Base-by-base conservation (phyloP, 257 asterid genomes). In the Thymus mandschuricus region DNA sequence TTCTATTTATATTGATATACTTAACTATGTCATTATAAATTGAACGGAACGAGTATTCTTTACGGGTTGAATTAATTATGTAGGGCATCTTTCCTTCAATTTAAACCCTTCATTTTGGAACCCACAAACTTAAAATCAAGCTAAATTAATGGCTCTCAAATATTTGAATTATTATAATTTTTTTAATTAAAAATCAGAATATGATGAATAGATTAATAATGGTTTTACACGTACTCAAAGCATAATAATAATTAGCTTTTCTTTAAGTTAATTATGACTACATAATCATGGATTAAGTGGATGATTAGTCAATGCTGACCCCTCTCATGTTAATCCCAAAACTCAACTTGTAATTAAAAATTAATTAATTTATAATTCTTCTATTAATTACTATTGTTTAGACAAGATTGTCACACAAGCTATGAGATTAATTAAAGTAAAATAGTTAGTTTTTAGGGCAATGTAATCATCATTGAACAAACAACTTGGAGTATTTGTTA, bases 141-240 rank as follows among this genome's bases (percentile, higher is more conserved):
- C 41, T 33, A 8, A 70, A 61, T 67, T 38, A 10, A 44, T 31
- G 41, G 48, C 10, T n/a, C 45, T 46, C 63, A 60, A 55, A 35
- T 70, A 63, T 56, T 65, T 43, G 28, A 62, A 61, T 60, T n/a
- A 15, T 68, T 52, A 21, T 21, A 21, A 21, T 69, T 12, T 38
- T 38, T 38, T 38, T 5, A n/a, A 49, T 49, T 12, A 61, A 10
- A 50, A 64, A 49, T 49, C 21, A 61, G 6, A 50, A 64, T 38
- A 38, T 29, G 60, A 55, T 21, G 1, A 76, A 69, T 38, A 62
- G 48, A 68, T 38, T 60, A 21, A 21, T 15, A 40, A 67, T 72
- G 75, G 69, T 29, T 43, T 68, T 73, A 78, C 82, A 73, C 82
- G 82, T 73, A 73, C 46, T 51, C 55, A 78, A 68, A 72, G 82